Evolutionary conservation across 441 rosid species (phyloP), one percentile per base, ranked within the genome.

Genomic region (Pelargonium myrrhifolium): DNA sequence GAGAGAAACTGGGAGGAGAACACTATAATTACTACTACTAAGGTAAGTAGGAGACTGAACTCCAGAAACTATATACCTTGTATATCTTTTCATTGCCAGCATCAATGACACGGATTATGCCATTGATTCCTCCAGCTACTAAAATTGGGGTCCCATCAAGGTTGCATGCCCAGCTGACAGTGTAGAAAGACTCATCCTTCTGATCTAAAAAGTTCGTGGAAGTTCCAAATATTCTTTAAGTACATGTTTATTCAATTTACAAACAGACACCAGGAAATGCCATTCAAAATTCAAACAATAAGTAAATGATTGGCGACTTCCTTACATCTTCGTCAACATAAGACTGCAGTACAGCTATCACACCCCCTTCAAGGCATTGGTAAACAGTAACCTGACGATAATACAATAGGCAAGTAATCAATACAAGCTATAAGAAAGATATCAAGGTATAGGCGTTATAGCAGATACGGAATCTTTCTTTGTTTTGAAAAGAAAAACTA

Each of bases 161-260:
- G 39, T 82, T 84, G 75, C 89, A 87, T 0, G 93, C 99, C 99
- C 97, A 93, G 70, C 92, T 91, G 65, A 87, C 85, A 11, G 97
- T 89, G 79, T 91, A 87, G 80, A 93, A 93, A 1, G 96, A 88
- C 83, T 93, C 99, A 6, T 91, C 96, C 86, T 87, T 93, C 99
- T 93, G 90, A 81, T 80, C 85, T 82, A 87, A 75, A 82, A 58
- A 76, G 73, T 79, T 85, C 69, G 80, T 71, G 75, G 76, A 88
- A 78, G 68, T 74, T 68, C 81, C 83, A 71, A 73, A 26, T 14
- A 51, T 65, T 66, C 66, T 28, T 82, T 65, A 78, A 43, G 62
- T 68, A 80, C 71, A 62, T 69, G 59, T 43, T 12, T 35, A 31
- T 55, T 18, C 18, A 55, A 65, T 61, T 69, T 49, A 61, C 17